These are phyloP conservation scores for Mortierella sp. DNA, from an alignment of 371 early-diverging fungal genomes.

Conservation along the genomic window DNA sequence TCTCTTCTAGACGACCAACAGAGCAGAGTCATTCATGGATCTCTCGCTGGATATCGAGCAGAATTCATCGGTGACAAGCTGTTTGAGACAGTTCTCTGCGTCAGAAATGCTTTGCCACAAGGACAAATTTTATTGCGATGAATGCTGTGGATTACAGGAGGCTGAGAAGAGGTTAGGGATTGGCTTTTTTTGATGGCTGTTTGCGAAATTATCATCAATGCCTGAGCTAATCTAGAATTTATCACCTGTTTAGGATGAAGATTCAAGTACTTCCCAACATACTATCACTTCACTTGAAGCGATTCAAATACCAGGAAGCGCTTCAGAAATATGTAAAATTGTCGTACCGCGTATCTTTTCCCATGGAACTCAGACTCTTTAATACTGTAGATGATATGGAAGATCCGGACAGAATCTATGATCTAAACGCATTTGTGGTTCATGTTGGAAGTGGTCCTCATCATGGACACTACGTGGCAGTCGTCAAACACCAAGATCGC, in stretches of 20 bases:
- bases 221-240: neutral
- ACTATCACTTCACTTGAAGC: constrained; percentile 94
- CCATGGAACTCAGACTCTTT: constrained; percentile 92
- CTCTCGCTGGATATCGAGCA: constrained; percentile 96
- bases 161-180: constrained; percentile 87
- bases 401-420: constrained; percentile 88
- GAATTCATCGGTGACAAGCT: constrained; percentile 92
- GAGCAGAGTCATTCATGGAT: constrained; percentile 96
- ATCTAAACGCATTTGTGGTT: constrained; percentile 91
- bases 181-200: neutral
- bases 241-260: constrained; percentile 80
- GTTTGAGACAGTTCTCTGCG: constrained; percentile 94
- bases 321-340: constrained; percentile 92
- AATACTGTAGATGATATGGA: constrained; percentile 94
- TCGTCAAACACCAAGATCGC: constrained; percentile 86
- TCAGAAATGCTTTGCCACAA: constrained; percentile 93
- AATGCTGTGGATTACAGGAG: constrained; percentile 94
- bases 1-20: constrained; percentile 80
- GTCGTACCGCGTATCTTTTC: constrained; percentile 95
- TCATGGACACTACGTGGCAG: constrained; percentile 96
- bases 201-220: neutral
- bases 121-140: constrained; percentile 97
- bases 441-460: constrained; percentile 97
- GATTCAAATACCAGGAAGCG: constrained; percentile 96
- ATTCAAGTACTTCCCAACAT: constrained; percentile 94